Percentiles rank a stretch among this genome's conserved stretches.
Evolutionary conservation across 768 basidiomycete species (phyloP).

Genomic region (Panaeolus cyanescens): DNA sequence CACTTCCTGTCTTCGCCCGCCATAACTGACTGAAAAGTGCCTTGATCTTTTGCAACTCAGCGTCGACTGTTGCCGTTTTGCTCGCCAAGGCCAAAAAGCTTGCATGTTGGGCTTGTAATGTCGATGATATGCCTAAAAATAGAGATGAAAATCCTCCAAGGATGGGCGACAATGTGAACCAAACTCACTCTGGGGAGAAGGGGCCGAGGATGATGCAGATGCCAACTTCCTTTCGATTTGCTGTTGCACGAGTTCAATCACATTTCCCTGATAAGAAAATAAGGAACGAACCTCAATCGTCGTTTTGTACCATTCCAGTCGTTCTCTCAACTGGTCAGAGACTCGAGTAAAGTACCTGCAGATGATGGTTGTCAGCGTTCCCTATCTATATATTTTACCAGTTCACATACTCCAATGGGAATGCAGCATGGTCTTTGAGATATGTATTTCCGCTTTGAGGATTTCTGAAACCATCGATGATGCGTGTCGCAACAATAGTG

Average conservation of each 20-base stretch:
- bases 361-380: not conserved
- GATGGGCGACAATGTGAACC: constrained; percentile 3
- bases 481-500: constrained; percentile 73
- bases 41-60: constrained; percentile 78
- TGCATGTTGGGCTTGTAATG: constrained; percentile 78
- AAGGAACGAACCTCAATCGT: constrained; percentile 66
- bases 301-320: constrained; percentile 75
- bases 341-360: constrained; percentile 72
- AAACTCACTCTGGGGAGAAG: constrained; percentile 74
- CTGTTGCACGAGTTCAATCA: constrained; percentile 31
- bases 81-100: constrained; percentile 77
- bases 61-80: constrained; percentile 73
- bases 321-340: constrained; percentile 69
- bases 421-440: constrained; percentile 78
- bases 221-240: constrained; percentile 85
- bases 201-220: constrained; percentile 61
- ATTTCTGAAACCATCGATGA: constrained; percentile 78
- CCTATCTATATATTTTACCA: not conserved
- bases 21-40: constrained; percentile 74
- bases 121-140: constrained; percentile 64
- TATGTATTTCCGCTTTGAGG: constrained; percentile 71
- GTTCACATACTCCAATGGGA: constrained; percentile 72
- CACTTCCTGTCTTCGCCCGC: constrained; percentile 79
- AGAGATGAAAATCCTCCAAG: constrained; percentile 10
- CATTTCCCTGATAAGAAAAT: not conserved